A percentile compares a stretch with the other conserved stretches of the same genome.
Evolutionary conservation across 2,329 filamentous ascomycete genomes (phyloP).

Genomic region (Pseudocercospora musae): DNA sequence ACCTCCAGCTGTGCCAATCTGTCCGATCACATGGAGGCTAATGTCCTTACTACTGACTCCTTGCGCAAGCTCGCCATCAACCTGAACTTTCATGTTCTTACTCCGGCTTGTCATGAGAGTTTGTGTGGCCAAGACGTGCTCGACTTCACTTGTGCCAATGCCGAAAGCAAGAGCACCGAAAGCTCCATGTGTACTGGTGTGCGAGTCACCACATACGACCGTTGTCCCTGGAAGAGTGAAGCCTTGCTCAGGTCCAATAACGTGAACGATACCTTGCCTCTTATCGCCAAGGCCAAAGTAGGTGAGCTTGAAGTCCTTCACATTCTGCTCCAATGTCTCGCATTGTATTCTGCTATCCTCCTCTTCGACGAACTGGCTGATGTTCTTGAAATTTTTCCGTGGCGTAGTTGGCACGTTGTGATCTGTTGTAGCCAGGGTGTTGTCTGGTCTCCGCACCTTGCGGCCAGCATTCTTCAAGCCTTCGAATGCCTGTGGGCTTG

Average conservation of each 20-base stretch:
- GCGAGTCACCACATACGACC: constrained; percentile 94
- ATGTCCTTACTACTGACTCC: constrained; percentile 97
- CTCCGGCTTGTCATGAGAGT: constrained; percentile 90
- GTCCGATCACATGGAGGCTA: constrained; percentile 85
- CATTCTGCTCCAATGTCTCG: constrained; percentile 93
- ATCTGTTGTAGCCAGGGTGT: constrained; percentile 93
- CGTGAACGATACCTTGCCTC: constrained; percentile 96
- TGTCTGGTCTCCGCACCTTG: constrained; percentile 87
- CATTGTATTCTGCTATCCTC: constrained; percentile 91
- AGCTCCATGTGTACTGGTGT: constrained; percentile 96
- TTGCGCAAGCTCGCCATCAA: constrained; percentile 83
- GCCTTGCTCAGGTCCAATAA: constrained; percentile 96
- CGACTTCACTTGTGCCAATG: constrained; percentile 96
- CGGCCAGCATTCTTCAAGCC: constrained; percentile 85
- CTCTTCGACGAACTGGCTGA: constrained; percentile 90
- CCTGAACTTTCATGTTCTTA: constrained; percentile 98
- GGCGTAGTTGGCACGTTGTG: constrained; percentile 94
- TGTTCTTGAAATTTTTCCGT: constrained; percentile 89
- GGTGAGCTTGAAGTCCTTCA: constrained; percentile 92
- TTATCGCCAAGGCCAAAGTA: constrained; percentile 97
- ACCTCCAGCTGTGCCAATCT: constrained; percentile 92
- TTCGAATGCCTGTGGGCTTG: constrained; percentile 97
- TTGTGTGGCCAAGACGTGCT: constrained; percentile 96
- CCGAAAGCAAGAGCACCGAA: constrained; percentile 94
- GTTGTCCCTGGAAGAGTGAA: constrained; percentile 97